Evolutionary conservation across 2,329 filamentous ascomycete species (phyloP), one percentile per base, ranked within the genome.

Genomic region (Pyricularia sp.): DNA sequence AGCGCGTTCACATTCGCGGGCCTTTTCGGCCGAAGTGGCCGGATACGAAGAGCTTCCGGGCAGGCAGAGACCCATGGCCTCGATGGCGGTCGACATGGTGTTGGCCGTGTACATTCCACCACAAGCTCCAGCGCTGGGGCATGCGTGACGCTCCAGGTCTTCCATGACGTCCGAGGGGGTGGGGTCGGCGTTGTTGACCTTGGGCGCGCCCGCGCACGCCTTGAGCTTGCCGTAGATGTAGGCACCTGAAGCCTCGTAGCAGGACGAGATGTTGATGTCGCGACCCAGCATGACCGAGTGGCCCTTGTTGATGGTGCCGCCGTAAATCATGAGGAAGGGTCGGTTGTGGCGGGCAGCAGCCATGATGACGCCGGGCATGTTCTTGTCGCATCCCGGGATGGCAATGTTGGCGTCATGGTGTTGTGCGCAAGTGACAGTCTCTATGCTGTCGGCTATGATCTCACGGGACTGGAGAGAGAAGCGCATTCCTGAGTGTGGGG

Each of bases 231-330:
- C 94, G 14, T 92, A 88, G 74, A 99, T 90, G 82, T 94, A 98
- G 78, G 97, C 92, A 30, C 95, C 95, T 77, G 98, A 98, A 5
- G 94, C 91, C 82, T 99, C 95, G 87, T 99, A 99, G 63, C 95
- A 95, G 66, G 93, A 97, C 70, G 99, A 92, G 68, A 99, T 97
- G 78, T 99, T 94, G 74, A 97, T 92, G 70, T 90, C 83, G 72
- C 90, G 84, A 73, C 94, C 92, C 67, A 86, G 86, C 75, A 83
- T 85, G 69, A 91, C 92, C 81, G 94, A 97, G 65, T 95, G 95
- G 55, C 95, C 92, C 78, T 92, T 42, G 59, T 63, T 90, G 75
- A 97, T 97, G 20, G 92, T 92, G 58, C 94, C 94, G 67, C 94
- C 94, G 77, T 97, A 98, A 70, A 98, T 90, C 93, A 97, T 97